Base-by-base conservation (phyloP, 495 filamentous ascomycete species). In the Filosporella fistucella region DNA sequence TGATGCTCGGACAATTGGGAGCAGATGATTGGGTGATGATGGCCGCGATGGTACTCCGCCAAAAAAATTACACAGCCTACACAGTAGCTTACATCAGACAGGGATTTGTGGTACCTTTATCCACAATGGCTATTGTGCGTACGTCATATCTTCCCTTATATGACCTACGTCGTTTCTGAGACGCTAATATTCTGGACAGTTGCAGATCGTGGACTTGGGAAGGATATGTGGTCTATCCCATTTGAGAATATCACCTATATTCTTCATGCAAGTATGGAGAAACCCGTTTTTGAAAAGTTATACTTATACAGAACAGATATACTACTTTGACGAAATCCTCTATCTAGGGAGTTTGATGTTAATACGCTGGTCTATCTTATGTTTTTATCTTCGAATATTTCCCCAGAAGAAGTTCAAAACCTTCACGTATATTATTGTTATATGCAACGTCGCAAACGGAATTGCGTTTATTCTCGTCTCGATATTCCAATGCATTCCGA, bases 211-310 rank as follows among this genome's bases (percentile, higher is more conserved):
- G 72, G 74, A 7, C 54, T 71, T 10, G 68, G 72, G 1, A 64
- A 50, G 29, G 70, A 77, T 47, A 66, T 75, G 24, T 77, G 71
- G 71, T 61, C 64, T 10, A 54, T 77, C 16, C 63, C 69, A 1
- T 66, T 65, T 22, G 55, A 68, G n/a, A 62, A 76, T 34, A 64
- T 77, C 41, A 72, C 68, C 11, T 7, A 45, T 22, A 37, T 51
- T 5, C 28, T 47, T 16, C 23, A 34, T 21, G 40, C 38, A 24
- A 30, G 38, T 42, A 16, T 22, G 13, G 4, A 13, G n/a, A 18
- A 35, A 24, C 36, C 1, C 9, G 10, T 37, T 16, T n/a, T 2
- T 23, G 1, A n/a, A 16, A 10, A n/a, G 22, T 8, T 6, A 1
- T 36, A 6, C 9, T 25, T 29, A 17, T 3, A 48, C 0, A 17